Percentiles rank a stretch among this genome's conserved stretches.
Conservation (phyloP, 2,329 filamentous ascomycete species). For the Nothopassalora personata region DNA sequence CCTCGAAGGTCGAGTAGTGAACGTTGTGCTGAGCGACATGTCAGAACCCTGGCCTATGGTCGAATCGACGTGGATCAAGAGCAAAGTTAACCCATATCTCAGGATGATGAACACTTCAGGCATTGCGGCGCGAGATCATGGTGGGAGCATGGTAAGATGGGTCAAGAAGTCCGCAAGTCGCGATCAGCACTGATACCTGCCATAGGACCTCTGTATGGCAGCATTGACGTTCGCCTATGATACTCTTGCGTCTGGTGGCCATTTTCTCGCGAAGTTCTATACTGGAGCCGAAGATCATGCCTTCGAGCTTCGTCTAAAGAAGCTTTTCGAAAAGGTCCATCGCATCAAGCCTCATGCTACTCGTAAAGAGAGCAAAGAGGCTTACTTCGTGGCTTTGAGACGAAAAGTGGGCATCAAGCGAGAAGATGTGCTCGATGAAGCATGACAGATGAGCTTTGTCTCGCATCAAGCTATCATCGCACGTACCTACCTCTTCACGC, state of each 20-base stretch:
- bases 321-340: conserved; percentile 72
- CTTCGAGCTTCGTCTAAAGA: conserved; percentile 68
- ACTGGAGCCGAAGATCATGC: conserved; percentile 80
- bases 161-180: not conserved
- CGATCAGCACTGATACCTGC: not conserved
- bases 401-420: conserved; percentile 53
- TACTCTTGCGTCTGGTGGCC: conserved; percentile 72
- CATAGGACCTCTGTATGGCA: conserved; percentile 79
- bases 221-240: conserved; percentile 82
- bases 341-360: conserved; percentile 91
- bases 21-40: conserved; percentile 98
- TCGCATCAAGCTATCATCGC: not conserved
- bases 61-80: conserved; percentile 73
- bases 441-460: conserved; percentile 8
- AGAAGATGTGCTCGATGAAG: conserved; percentile 38
- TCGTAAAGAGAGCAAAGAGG: conserved; percentile 66
- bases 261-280: conserved; percentile 98
- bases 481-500: not conserved
- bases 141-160: conserved; percentile 78
- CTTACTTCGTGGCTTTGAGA: conserved; percentile 75
- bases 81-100: conserved; percentile 88
- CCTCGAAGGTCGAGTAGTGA: conserved; percentile 58
- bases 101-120: conserved; percentile 99
- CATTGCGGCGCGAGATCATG: conserved; percentile 78
- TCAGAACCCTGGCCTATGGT: conserved; percentile 90